Percentiles rank a stretch among this genome's conserved stretches.
Evolutionary conservation across 495 filamentous ascomycete genomes (phyloP).

Genomic region (Podospora tetraspora): DNA sequence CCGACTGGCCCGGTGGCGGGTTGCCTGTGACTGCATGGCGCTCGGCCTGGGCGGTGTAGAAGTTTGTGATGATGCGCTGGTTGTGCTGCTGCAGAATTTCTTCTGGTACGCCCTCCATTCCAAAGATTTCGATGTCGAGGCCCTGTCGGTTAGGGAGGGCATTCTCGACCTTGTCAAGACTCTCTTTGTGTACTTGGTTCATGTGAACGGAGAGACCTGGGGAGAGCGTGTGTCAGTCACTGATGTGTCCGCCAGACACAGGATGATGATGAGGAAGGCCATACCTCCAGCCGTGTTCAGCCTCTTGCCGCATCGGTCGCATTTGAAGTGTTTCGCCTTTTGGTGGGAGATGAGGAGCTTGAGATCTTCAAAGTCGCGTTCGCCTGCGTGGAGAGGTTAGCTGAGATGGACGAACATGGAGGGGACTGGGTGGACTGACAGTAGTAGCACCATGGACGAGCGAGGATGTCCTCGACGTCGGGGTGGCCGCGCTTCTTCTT

Average conservation of each 20-base stretch:
- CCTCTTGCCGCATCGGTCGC: slow-evolving; percentile 78
- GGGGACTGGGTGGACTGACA: slow-evolving; percentile 45
- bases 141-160: slow-evolving; percentile 76
- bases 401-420: neutral
- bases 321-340: slow-evolving; percentile 98
- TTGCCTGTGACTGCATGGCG: slow-evolving; percentile 79
- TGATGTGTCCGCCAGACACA: neutral
- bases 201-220: slow-evolving; percentile 89
- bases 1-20: slow-evolving; percentile 55
- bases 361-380: slow-evolving; percentile 94
- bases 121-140: slow-evolving; percentile 92
- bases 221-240: slow-evolving; percentile 21
- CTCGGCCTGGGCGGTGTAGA: slow-evolving; percentile 78
- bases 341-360: slow-evolving; percentile 95
- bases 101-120: slow-evolving; percentile 93
- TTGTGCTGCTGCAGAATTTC: slow-evolving; percentile 76
- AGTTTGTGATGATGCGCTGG: slow-evolving; percentile 75
- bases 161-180: slow-evolving; percentile 79
- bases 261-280: slow-evolving; percentile 17
- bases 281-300: slow-evolving; percentile 92
- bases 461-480: slow-evolving; percentile 78
- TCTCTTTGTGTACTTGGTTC: slow-evolving; percentile 98
- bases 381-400: slow-evolving; percentile 41
- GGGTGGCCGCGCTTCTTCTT: slow-evolving; percentile 84
- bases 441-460: slow-evolving; percentile 96